Conservation (phyloP, 192 early-diverging fungal genomes). For the Pilobolus umbonatus region DNA sequence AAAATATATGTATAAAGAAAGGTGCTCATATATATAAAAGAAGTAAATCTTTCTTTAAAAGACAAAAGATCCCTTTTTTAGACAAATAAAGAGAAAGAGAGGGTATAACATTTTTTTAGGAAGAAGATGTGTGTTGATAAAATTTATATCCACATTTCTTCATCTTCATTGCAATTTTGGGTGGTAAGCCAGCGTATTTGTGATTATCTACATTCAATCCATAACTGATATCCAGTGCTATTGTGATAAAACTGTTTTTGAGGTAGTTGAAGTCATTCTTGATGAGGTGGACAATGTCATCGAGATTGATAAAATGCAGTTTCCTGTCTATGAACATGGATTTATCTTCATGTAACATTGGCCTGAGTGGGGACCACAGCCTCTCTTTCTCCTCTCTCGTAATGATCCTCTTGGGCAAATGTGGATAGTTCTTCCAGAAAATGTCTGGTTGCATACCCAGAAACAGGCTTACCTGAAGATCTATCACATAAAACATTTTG, state of each 20-base stretch:
- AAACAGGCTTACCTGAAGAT: conserved; percentile 60
- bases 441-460: conserved; percentile 44
- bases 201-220: not conserved
- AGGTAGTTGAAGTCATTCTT: conserved; percentile 58
- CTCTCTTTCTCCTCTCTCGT: conserved; percentile 56
- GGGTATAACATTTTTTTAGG: not conserved
- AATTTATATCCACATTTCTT: not conserved
- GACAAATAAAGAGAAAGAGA: not conserved
- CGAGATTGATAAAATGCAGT: conserved; percentile 61
- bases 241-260: conserved; percentile 59
- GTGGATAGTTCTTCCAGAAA: conserved; percentile 53
- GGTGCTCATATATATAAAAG: not conserved
- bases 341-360: conserved; percentile 61
- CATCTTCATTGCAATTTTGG: conserved; percentile 31
- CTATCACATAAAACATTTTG: conserved; percentile 59
- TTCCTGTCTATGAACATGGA: conserved; percentile 52
- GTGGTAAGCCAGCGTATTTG: conserved; percentile 12
- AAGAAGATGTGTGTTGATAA: not conserved
- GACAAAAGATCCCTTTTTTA: not conserved
- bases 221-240: conserved; percentile 61
- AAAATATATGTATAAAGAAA: too few relatives aligned
- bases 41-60: too few relatives aligned
- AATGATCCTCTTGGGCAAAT: conserved; percentile 47
- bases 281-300: conserved; percentile 60
- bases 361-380: conserved; percentile 61